Percentiles rank a stretch among this genome's conserved stretches.
Conservation (phyloP, 164 flowering plant genomes). For the Tinospora cordifolia region DNA sequence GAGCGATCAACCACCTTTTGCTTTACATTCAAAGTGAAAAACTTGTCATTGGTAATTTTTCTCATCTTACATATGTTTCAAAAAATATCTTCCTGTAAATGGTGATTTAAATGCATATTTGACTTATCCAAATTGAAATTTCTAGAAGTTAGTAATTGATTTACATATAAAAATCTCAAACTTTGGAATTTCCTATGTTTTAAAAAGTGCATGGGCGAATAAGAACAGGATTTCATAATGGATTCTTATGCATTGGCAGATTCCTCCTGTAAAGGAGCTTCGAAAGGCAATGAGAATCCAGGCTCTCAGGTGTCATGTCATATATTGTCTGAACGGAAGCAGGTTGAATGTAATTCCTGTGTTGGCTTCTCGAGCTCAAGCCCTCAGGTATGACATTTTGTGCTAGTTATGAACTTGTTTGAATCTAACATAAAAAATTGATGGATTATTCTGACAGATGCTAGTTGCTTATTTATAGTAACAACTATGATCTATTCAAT, state of each 20-base stretch:
- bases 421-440: neutral
- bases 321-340: slow-evolving; percentile 62
- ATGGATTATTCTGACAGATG: neutral
- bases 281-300: slow-evolving; percentile 78
- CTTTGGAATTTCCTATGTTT: neutral
- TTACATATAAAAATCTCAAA: neutral
- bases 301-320: slow-evolving; percentile 77
- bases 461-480: neutral
- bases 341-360: slow-evolving; percentile 82
- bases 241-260: slow-evolving; percentile 31
- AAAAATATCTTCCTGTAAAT: neutral
- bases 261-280: slow-evolving; percentile 72
- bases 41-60: slow-evolving; percentile 51
- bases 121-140: neutral
- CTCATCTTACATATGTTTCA: neutral
- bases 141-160: neutral
- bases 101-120: neutral
- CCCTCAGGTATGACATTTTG: slow-evolving; percentile 59
- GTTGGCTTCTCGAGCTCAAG: slow-evolving; percentile 92
- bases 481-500: neutral
- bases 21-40: slow-evolving; percentile 52
- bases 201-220: neutral
- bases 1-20: slow-evolving; percentile 60
- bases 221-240: neutral
- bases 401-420: neutral